Conservation (phyloP, 176 grass and related monocot genomes). For the Aegilops longissima region DNA sequence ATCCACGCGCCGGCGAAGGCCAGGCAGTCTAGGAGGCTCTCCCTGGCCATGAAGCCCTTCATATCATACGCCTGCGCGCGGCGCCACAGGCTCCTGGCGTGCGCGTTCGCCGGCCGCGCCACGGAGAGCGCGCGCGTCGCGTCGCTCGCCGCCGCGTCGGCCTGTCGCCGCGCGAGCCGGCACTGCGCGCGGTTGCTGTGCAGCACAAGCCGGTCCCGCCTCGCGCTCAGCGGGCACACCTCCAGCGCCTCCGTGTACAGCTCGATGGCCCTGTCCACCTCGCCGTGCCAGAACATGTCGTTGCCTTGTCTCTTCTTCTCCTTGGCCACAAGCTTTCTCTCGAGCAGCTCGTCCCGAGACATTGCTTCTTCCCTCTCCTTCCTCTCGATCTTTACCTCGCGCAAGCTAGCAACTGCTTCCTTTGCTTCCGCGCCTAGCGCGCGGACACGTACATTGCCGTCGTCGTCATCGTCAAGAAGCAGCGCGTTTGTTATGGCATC, state of each 20-base stretch:
- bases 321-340: conserved; percentile 38
- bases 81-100: conserved; percentile 81
- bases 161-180: conserved; percentile 41
- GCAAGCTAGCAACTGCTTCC: conserved; percentile 38
- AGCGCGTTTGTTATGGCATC: conserved; percentile 60
- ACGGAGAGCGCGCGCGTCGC: conserved; percentile 80
- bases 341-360: conserved; percentile 34
- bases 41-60: conserved; percentile 88
- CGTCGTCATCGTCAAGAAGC: conserved; percentile 38
- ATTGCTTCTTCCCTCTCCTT: conserved; percentile 49
- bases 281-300: conserved; percentile 46
- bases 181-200: conserved; percentile 92
- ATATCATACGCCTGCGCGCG: conserved; percentile 87
- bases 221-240: conserved; percentile 51
- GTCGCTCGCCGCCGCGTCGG: conserved; percentile 71
- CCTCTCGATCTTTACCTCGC: conserved; percentile 52
- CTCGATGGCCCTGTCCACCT: conserved; percentile 57
- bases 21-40: conserved; percentile 91
- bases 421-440: conserved; percentile 32
- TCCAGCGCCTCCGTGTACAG: conserved; percentile 66
- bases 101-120: conserved; percentile 56
- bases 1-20: conserved; percentile 61
- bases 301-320: conserved; percentile 81
- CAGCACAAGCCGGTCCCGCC: conserved; percentile 61
- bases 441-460: background rate